Evolutionary conservation across 2,329 filamentous ascomycete genomes (phyloP), one percentile per base, ranked within the genome.

Genomic region (Gremmenia infestans): DNA sequence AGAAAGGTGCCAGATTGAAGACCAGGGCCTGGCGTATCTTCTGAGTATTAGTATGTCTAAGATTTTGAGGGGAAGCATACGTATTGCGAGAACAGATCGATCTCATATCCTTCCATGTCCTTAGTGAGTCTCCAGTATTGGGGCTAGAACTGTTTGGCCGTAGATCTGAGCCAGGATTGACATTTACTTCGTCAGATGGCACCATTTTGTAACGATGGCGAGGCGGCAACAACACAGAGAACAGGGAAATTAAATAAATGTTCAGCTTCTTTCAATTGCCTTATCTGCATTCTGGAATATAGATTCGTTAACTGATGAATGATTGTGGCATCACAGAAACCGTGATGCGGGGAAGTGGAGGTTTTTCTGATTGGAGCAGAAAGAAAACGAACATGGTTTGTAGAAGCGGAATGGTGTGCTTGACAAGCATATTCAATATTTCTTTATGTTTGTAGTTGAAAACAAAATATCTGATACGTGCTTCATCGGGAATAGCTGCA

Each of bases 1-100:
- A 67, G 67, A 89, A 88, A 1, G 85, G 76, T 48, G 69, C 74
- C 9, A 83, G 54, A 63, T 89, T 89, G 73, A 88, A 86, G 14
- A 80, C 53, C 0, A 89, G 71, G 0, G 83, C 80, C 83, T 83
- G 0, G 65, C 58, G 64, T 86, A 88, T 39, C 73, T 74, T 25
- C 12, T 15, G 14, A 15, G 14, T 40, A 15, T 40, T 17, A 40
- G 37, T 40, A 9, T 7, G n/a, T 40, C 14, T 2, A 9, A 2
- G 17, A 1, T 6, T 15, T 17, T 40, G n/a, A 11, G 28, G 12
- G n/a, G 15, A 40, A 40, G 12, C 37, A 6, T 40, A 40, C 37
- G 14, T 40, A 12, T 40, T 9, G n/a, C 37, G 37, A n/a, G 37
- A 40, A 5, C 14, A 40, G 4, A 9, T 17, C n/a, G 5, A 17